A percentile compares a stretch with the other conserved stretches of the same genome.
These are phyloP conservation scores for Lecanicillium sp. DNA, from an alignment of 2,329 filamentous ascomycete genomes.

Conservation along the genomic window DNA sequence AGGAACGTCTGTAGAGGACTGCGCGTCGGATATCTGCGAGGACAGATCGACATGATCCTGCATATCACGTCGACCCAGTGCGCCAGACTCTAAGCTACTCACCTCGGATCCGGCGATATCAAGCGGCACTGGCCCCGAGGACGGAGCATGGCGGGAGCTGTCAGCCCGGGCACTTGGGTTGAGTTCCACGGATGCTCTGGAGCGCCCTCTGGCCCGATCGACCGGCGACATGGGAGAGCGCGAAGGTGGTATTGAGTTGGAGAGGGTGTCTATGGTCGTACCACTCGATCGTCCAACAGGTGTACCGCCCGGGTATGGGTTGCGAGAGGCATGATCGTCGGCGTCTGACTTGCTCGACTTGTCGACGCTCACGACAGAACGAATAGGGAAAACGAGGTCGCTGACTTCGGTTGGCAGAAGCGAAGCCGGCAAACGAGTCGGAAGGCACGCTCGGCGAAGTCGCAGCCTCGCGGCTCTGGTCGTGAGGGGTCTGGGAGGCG, in stretches of 20 bases:
- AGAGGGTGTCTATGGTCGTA: slow-evolving; percentile 22
- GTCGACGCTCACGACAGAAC: slow-evolving; percentile 70
- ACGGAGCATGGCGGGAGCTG: slow-evolving; percentile 32
- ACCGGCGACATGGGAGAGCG: slow-evolving; percentile 3
- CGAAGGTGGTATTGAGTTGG: neutral
- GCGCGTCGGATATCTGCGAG: slow-evolving; percentile 18
- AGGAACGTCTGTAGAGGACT: slow-evolving; percentile 30
- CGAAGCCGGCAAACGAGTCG: slow-evolving; percentile 19
- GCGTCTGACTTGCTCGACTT: slow-evolving; percentile 37
- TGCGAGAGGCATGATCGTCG: slow-evolving; percentile 34
- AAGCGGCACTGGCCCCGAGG: slow-evolving; percentile 28
- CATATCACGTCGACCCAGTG: slow-evolving; percentile 7
- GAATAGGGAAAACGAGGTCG: slow-evolving; percentile 73
- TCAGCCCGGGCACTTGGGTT: slow-evolving; percentile 42
- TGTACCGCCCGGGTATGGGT: slow-evolving; percentile 28
- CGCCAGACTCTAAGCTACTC: slow-evolving; percentile 24
- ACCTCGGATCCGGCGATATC: slow-evolving; percentile 28
- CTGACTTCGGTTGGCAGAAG: slow-evolving; percentile 31
- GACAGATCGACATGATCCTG: slow-evolving; percentile 13
- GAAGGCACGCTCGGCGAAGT: slow-evolving; percentile 1
- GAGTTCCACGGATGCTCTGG: slow-evolving; percentile 25
- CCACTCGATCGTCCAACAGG: slow-evolving; percentile 23
- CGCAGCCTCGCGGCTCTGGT: neutral
- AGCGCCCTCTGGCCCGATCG: neutral
- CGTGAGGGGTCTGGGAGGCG: neutral